These are phyloP conservation scores for Bocquillonia castaneifolia DNA, from an alignment of 441 rosid species.

Conservation along the genomic window DNA sequence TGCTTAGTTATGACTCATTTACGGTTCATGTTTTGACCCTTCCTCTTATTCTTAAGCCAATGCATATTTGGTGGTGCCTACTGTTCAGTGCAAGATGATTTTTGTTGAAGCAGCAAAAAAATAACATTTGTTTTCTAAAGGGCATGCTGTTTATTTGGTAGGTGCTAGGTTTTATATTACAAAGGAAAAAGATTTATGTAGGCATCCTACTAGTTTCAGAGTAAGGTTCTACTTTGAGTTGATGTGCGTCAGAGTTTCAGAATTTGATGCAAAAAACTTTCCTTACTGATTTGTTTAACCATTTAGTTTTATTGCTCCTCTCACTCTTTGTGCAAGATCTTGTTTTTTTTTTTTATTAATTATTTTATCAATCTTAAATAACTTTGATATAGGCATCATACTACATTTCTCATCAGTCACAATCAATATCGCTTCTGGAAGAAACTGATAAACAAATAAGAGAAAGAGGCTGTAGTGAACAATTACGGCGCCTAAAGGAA, in stretches of 20 bases:
- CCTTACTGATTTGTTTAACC: not conserved
- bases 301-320: not conserved
- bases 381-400: conserved; percentile 64
- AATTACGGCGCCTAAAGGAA: conserved; percentile 82
- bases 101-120: not conserved
- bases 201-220: not conserved
- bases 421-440: conserved; percentile 71
- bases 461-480: conserved; percentile 63
- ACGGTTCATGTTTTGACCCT: not conserved
- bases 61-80: not conserved
- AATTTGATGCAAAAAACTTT: not conserved
- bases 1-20: conserved; percentile 1
- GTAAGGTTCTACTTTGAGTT: conserved; percentile 1
- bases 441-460: conserved; percentile 93
- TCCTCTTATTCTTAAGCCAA: not conserved
- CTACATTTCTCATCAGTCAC: conserved; percentile 83
- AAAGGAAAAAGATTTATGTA: not conserved
- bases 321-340: not conserved
- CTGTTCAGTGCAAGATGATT: not conserved
- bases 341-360: not conserved
- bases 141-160: not conserved
- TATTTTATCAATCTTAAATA: conserved; percentile 17
- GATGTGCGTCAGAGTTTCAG: not conserved
- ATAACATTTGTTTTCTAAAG: not conserved
- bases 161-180: not conserved